Conservation (phyloP, 106 monocot species). For the Allium cepa region DNA sequence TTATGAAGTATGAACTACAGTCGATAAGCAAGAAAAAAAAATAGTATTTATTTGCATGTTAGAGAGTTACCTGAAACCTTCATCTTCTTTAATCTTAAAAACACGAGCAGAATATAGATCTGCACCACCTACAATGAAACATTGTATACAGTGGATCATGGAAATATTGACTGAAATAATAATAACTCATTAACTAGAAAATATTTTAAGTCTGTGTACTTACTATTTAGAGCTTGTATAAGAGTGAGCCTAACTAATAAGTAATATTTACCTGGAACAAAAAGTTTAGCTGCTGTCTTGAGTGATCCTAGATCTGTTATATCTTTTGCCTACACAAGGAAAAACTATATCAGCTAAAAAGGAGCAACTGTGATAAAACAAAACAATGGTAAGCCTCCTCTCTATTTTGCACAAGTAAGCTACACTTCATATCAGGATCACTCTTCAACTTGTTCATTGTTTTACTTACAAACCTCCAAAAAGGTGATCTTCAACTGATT, state of each 20-base stretch:
- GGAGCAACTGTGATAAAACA: neutral
- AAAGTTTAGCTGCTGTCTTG: constrained; percentile 76
- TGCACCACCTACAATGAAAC: constrained; percentile 44
- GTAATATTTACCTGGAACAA: constrained; percentile 68
- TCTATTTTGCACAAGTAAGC: too few relatives aligned
- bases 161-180: neutral
- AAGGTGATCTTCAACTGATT: constrained; percentile 25
- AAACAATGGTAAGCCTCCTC: too few relatives aligned
- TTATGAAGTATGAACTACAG: neutral
- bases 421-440: too few relatives aligned
- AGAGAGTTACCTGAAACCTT: constrained; percentile 47
- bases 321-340: constrained; percentile 61
- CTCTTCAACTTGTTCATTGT: too few relatives aligned
- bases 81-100: constrained; percentile 85
- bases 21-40: neutral
- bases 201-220: too few relatives aligned
- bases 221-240: too few relatives aligned
- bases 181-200: neutral
- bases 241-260: neutral
- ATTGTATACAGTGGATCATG: neutral
- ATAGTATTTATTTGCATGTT: too few relatives aligned
- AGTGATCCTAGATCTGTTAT: constrained; percentile 85
- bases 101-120: constrained; percentile 66
- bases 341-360: neutral
- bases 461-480: constrained; percentile 11